Evolutionary conservation across 352 stramenopile species (phyloP).

Genomic region (Globisporangium splendens): DNA sequence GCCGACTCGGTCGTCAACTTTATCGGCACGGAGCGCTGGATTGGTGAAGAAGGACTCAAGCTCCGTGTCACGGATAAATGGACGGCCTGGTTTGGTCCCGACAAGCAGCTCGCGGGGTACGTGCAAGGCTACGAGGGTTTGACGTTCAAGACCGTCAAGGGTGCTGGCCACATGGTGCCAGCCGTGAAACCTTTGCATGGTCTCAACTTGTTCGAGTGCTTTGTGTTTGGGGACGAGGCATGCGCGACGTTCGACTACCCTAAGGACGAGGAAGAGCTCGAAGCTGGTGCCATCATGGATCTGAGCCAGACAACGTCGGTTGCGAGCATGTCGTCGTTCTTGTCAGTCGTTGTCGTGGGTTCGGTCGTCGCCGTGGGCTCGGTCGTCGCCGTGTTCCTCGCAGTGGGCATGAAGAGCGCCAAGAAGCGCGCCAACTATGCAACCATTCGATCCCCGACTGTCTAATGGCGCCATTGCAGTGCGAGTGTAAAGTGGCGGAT

Average conservation of each 20-base stretch:
- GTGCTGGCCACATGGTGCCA: slow-evolving; percentile 87
- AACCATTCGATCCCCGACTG: slow-evolving; percentile 21
- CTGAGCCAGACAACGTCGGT: background rate
- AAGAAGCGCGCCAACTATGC: slow-evolving; percentile 32
- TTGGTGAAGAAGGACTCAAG: slow-evolving; percentile 46
- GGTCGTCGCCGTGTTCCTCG: slow-evolving; percentile 19
- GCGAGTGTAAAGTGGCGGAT: too few species aligned
- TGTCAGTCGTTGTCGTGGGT: slow-evolving; percentile 18
- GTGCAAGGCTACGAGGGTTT: slow-evolving; percentile 77
- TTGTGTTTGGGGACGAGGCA: slow-evolving; percentile 51
- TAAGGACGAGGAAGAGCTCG: slow-evolving; percentile 57
- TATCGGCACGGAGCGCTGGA: slow-evolving; percentile 82
- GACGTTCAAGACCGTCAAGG: slow-evolving; percentile 88
- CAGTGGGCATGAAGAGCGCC: slow-evolving; percentile 31
- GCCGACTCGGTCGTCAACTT: slow-evolving; percentile 75
- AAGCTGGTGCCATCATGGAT: slow-evolving; percentile 24
- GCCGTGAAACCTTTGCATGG: slow-evolving; percentile 54
- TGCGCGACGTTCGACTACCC: slow-evolving; percentile 59
- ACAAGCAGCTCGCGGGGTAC: slow-evolving; percentile 81
- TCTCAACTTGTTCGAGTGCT: slow-evolving; percentile 75
- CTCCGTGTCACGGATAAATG: slow-evolving; percentile 36
- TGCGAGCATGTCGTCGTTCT: background rate
- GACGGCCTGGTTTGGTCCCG: slow-evolving; percentile 51
- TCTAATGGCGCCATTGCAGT: background rate
- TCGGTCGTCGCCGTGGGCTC: slow-evolving; percentile 16